Evolutionary conservation across 2,329 filamentous ascomycete genomes (phyloP).

Genomic region (Macrophomina phaseolina): DNA sequence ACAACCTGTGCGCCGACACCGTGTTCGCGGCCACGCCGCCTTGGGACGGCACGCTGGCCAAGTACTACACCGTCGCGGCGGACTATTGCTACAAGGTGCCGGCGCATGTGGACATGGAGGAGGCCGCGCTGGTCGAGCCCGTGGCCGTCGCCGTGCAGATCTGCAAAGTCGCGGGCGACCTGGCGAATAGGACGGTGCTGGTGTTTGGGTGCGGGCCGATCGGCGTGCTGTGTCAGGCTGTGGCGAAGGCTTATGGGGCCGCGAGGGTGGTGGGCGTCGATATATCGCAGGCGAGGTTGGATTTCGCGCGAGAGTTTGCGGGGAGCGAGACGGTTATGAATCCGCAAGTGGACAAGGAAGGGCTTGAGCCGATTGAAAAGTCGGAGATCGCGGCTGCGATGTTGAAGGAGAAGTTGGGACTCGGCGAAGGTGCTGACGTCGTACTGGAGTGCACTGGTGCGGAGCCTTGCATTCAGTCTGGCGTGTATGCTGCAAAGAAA

Average conservation of each 20-base stretch:
- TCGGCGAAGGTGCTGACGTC: slow-evolving; percentile 35
- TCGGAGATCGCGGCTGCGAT: slow-evolving; percentile 30
- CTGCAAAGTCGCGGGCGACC: slow-evolving; percentile 31
- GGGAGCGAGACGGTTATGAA: slow-evolving; percentile 31
- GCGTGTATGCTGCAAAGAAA: slow-evolving; percentile 32
- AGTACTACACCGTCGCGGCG: slow-evolving; percentile 34
- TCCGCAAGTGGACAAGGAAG: slow-evolving; percentile 23
- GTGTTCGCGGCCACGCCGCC: slow-evolving; percentile 32
- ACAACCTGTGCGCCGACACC: slow-evolving; percentile 31
- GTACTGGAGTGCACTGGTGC: slow-evolving; percentile 35
- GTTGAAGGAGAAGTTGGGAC: slow-evolving; percentile 30
- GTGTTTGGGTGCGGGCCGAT: slow-evolving; percentile 36
- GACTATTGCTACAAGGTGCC: slow-evolving; percentile 39
- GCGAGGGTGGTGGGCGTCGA: slow-evolving; percentile 34
- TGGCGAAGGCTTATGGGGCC: slow-evolving; percentile 34
- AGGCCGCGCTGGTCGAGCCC: slow-evolving; percentile 38
- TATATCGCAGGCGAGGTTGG: slow-evolving; percentile 31
- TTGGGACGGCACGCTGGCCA: slow-evolving; percentile 37
- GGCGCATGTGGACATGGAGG: slow-evolving; percentile 34
- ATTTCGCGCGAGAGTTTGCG: slow-evolving; percentile 34
- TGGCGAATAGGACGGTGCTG: slow-evolving; percentile 30
- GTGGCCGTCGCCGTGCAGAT: slow-evolving; percentile 37
- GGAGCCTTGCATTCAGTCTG: slow-evolving; percentile 34
- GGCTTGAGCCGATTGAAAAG: slow-evolving; percentile 27
- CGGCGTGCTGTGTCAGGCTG: slow-evolving; percentile 35